These are phyloP conservation scores for Boechera stricta DNA, from an alignment of 345 rosid genomes.

Conservation along the genomic window DNA sequence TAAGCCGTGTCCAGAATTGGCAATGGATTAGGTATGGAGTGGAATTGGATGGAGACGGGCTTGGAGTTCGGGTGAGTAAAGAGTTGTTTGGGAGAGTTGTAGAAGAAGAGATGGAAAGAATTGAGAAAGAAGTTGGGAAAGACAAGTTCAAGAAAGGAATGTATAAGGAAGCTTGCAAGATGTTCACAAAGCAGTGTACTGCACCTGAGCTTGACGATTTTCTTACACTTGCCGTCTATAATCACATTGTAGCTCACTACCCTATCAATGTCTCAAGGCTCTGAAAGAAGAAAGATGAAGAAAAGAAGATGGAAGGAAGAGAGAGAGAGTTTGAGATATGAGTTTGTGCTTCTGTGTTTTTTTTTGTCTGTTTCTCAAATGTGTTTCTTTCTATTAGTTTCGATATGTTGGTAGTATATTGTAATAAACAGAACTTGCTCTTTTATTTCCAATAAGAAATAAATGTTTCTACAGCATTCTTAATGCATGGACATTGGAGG, in stretches of 20 bases:
- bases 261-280: slow-evolving; percentile 64
- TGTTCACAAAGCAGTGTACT: slow-evolving; percentile 76
- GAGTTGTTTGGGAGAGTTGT: slow-evolving; percentile 82
- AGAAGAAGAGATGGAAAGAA: slow-evolving; percentile 86
- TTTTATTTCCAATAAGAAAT: slow-evolving; percentile 34
- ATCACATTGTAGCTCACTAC: slow-evolving; percentile 64
- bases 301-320: not conserved
- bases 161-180: slow-evolving; percentile 80
- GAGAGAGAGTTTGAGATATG: not conserved
- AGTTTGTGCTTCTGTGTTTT: slow-evolving; percentile 8
- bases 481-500: not conserved
- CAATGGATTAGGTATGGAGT: slow-evolving; percentile 87
- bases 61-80: slow-evolving; percentile 66
- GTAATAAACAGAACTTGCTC: slow-evolving; percentile 30
- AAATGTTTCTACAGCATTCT: slow-evolving; percentile 26
- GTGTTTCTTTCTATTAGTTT: not conserved
- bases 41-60: slow-evolving; percentile 78
- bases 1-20: slow-evolving; percentile 94
- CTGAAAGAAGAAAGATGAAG: slow-evolving; percentile 39
- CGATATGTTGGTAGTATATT: slow-evolving; percentile 25
- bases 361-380: slow-evolving; percentile 5
- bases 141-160: slow-evolving; percentile 73
- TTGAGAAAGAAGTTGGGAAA: slow-evolving; percentile 84
- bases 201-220: slow-evolving; percentile 71
- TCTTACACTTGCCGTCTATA: slow-evolving; percentile 78